Conservation (phyloP, 73 alveolate genomes). For the Uronychia setigera region DNA sequence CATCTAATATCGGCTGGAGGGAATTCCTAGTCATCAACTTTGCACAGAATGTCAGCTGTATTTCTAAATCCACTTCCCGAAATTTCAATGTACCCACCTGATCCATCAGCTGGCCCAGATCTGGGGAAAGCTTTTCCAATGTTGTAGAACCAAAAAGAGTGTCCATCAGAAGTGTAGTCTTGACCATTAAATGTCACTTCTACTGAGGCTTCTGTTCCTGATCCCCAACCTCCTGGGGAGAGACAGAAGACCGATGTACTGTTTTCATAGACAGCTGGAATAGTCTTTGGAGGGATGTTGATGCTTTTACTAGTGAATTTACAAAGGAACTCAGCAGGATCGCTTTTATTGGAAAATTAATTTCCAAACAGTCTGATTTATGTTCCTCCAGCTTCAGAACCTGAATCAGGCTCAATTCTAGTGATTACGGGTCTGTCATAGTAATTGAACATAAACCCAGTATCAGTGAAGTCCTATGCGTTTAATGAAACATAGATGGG, state of each 20-base stretch:
- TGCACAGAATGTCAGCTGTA: slow-evolving; percentile 71
- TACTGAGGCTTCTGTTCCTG: slow-evolving; percentile 82
- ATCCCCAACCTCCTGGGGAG: slow-evolving; percentile 94
- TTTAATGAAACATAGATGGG: slow-evolving; percentile 83
- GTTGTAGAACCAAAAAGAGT: slow-evolving; percentile 78
- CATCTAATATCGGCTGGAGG: slow-evolving; percentile 66
- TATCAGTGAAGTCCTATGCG: slow-evolving; percentile 86
- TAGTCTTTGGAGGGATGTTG: slow-evolving; percentile 59
- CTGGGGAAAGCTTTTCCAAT: slow-evolving; percentile 77
- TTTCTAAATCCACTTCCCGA: slow-evolving; percentile 86
- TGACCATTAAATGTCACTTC: slow-evolving; percentile 91
- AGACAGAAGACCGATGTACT: slow-evolving; percentile 83
- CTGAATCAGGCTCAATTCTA: slow-evolving; percentile 76
- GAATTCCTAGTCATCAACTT: slow-evolving; percentile 62
- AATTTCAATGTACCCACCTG: slow-evolving; percentile 75
- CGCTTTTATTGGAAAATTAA: slow-evolving; percentile 77
- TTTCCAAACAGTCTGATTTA: slow-evolving; percentile 73
- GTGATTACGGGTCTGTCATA: slow-evolving; percentile 73
- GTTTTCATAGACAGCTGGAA: slow-evolving; percentile 67
- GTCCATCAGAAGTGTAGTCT: slow-evolving; percentile 74
- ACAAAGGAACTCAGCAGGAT: slow-evolving; percentile 85
- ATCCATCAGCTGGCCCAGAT: slow-evolving; percentile 95
- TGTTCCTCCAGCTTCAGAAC: slow-evolving; percentile 96
- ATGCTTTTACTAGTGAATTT: slow-evolving; percentile 69
- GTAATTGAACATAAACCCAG: slow-evolving; percentile 79